A percentile compares a stretch with the other conserved stretches of the same genome.
phyloP scores from a whole-genome alignment of 2,329 filamentous ascomycete species.

The Monilinia fructicola region DNA sequence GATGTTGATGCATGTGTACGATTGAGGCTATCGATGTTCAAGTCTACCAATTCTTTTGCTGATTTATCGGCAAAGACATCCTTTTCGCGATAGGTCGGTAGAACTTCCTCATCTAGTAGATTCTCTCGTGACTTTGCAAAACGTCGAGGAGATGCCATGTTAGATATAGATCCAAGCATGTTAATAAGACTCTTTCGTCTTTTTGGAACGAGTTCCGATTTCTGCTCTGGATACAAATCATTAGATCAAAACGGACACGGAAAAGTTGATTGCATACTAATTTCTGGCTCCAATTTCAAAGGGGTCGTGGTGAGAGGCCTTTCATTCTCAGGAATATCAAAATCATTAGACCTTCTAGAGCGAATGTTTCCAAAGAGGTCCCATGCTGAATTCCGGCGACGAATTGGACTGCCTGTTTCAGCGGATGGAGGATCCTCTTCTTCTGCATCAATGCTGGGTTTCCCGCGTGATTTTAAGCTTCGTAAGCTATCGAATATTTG shows the following conservation, averaged over 20 bases:
- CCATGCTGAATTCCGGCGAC: conserved; percentile 28
- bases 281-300: conserved; percentile 12
- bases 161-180: conserved; percentile 32
- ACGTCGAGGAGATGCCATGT: conserved; percentile 26
- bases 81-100: background rate
- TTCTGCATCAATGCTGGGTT: background rate
- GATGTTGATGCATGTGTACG: background rate
- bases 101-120: background rate
- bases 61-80: conserved; percentile 12
- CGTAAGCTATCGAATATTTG: conserved; percentile 17
- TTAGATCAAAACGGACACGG: background rate
- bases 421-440: background rate
- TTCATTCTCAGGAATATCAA: conserved; percentile 1
- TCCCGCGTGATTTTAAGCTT: conserved; percentile 19
- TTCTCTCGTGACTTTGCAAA: conserved; percentile 5
- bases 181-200: conserved; percentile 35
- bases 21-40: background rate
- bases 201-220: conserved; percentile 10
- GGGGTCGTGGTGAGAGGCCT: conserved; percentile 25
- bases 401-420: background rate
- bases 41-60: conserved; percentile 9
- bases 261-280: background rate
- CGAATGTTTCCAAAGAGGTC: conserved; percentile 27
- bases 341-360: background rate
- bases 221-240: background rate